Conservation (phyloP, 2,329 filamentous ascomycete genomes). For the Trichoderma sp. region DNA sequence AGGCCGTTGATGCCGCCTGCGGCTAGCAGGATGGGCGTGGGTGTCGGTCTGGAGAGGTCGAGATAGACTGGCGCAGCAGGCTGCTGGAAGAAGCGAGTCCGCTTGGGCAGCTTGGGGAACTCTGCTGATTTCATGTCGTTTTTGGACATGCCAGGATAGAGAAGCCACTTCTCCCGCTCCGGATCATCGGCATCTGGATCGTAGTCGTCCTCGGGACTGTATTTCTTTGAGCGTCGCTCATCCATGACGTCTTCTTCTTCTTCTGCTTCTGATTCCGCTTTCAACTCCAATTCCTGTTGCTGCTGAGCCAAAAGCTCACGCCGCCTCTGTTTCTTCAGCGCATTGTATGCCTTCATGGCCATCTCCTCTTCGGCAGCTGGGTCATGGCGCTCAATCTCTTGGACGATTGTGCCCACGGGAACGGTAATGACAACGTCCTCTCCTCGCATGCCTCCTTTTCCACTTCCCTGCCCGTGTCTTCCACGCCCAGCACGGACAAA, state of each 20-base stretch:
- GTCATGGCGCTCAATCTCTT: conserved; percentile 78
- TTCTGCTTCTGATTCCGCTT: conserved; percentile 10
- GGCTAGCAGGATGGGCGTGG: conserved; percentile 80
- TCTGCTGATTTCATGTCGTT: conserved; percentile 62
- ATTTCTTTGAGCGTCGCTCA: conserved; percentile 13
- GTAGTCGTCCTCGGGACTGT: conserved; percentile 33
- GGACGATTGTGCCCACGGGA: conserved; percentile 86
- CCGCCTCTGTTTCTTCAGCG: conserved; percentile 37
- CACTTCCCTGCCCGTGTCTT: conserved; percentile 75
- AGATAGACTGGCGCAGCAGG: conserved; percentile 71
- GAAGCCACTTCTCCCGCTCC: conserved; percentile 73
- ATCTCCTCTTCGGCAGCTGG: conserved; percentile 67
- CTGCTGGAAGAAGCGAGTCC: conserved; percentile 62
- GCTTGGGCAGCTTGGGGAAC: conserved; percentile 53
- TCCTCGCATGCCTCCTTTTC: conserved; percentile 73
- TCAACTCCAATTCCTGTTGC: conserved; percentile 23
- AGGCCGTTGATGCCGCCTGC: conserved; percentile 86
- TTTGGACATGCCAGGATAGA: conserved; percentile 76
- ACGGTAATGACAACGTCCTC: conserved; percentile 88
- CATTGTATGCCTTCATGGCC: conserved; percentile 36
- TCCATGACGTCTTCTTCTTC: conserved; percentile 20
- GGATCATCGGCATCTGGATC: conserved; percentile 47
- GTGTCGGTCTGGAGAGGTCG: conserved; percentile 75
- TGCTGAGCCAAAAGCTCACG: conserved; percentile 31
- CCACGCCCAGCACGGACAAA: conserved; percentile 74